Percentiles rank a stretch among this genome's conserved stretches.
Evolutionary conservation across 768 basidiomycete species (phyloP).

Genomic region (Lentinula guzmanii): DNA sequence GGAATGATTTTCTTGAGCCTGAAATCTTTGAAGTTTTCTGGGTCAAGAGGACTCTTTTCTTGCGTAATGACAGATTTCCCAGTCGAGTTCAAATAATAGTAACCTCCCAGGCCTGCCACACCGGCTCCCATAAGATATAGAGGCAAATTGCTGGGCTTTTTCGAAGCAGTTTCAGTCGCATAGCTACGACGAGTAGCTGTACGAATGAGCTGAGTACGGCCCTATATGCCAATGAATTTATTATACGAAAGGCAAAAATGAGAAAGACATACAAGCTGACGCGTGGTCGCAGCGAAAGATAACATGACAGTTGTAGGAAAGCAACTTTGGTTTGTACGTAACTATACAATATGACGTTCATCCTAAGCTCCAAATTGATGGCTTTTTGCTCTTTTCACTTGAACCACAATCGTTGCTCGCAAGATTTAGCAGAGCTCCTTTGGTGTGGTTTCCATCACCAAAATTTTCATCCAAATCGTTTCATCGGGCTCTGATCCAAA

Average conservation of each 20-base stretch:
- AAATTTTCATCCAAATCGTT: background rate
- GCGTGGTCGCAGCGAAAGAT: slow-evolving; percentile 38
- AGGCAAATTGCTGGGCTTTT: slow-evolving; percentile 44
- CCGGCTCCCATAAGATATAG: slow-evolving; percentile 44
- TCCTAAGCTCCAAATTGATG: background rate
- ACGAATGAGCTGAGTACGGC: slow-evolving; percentile 1
- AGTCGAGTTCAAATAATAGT: slow-evolving; percentile 44
- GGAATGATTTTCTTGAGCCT: slow-evolving; percentile 74
- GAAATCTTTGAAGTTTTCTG: slow-evolving; percentile 72
- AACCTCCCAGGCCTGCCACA: slow-evolving; percentile 34
- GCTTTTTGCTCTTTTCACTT: background rate
- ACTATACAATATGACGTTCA: background rate
- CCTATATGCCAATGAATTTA: background rate
- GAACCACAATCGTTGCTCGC: background rate
- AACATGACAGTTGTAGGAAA: slow-evolving; percentile 21
- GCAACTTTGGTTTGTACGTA: background rate
- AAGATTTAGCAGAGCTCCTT: background rate
- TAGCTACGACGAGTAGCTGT: slow-evolving; percentile 7
- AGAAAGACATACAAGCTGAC: slow-evolving; percentile 31
- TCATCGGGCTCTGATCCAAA: slow-evolving; percentile 1
- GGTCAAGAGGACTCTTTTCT: slow-evolving; percentile 67
- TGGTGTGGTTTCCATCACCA: background rate
- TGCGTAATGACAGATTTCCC: slow-evolving; percentile 28
- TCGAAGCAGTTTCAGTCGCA: slow-evolving; percentile 33
- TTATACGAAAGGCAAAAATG: background rate